These are phyloP conservation scores for Glomus cerebriforme DNA, from an alignment of 192 early-diverging fungal species.

Conservation along the genomic window DNA sequence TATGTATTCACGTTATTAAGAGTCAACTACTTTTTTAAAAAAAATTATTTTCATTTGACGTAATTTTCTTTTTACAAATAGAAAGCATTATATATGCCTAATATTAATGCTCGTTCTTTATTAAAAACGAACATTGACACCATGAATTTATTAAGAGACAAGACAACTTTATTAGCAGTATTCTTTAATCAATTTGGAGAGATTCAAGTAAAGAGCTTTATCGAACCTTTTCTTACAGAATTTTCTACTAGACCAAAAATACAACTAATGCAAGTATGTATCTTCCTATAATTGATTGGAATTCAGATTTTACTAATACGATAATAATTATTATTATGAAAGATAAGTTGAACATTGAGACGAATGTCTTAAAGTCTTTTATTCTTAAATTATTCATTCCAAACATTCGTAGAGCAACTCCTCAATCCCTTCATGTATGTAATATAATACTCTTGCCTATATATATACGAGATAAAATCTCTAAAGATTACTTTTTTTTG, in stretches of 20 bases:
- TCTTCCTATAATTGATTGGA: neutral
- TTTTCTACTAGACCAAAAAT: neutral
- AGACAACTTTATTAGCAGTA: constrained; percentile 3
- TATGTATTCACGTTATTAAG: neutral
- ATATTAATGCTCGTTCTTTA: constrained; percentile 14
- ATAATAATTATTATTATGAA: neutral
- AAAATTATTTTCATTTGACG: neutral
- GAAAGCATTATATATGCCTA: constrained; percentile 28
- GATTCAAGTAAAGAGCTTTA: neutral
- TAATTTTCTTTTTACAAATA: neutral
- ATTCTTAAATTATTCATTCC: constrained; percentile 30
- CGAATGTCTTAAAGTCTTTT: constrained; percentile 16
- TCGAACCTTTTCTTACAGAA: neutral
- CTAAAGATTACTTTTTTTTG: no score
- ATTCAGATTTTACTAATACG: neutral
- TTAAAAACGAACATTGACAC: constrained; percentile 4
- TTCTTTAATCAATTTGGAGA: constrained; percentile 24
- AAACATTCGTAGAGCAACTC: constrained; percentile 7
- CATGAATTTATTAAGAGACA: neutral
- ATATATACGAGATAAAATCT: neutral
- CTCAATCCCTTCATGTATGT: constrained; percentile 25
- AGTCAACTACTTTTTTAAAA: neutral
- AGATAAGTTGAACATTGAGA: constrained; percentile 1
- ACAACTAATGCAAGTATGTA: neutral
- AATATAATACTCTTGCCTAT: neutral